Conservation (phyloP, 805 yeast genomes). For the Ogataea ramenticola region DNA sequence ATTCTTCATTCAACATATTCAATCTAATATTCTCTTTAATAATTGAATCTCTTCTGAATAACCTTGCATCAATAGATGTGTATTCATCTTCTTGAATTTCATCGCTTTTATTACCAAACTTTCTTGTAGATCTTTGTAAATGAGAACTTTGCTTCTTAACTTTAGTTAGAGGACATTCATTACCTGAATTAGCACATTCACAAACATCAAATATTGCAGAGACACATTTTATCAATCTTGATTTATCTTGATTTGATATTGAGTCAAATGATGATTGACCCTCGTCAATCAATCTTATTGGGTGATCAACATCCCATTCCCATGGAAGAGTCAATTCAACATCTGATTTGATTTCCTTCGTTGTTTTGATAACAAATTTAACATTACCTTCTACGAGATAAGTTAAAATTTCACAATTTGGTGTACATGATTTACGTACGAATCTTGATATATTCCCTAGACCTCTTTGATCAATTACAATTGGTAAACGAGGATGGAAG, state of each 20-base stretch:
- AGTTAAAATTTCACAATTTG: slow-evolving; percentile 63
- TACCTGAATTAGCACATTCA: slow-evolving; percentile 55
- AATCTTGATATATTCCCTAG: slow-evolving; percentile 73
- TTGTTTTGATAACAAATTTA: slow-evolving; percentile 51
- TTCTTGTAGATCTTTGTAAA: slow-evolving; percentile 52
- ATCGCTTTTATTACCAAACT: slow-evolving; percentile 27
- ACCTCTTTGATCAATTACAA: slow-evolving; percentile 75
- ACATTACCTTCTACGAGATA: slow-evolving; percentile 30
- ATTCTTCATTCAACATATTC: neutral
- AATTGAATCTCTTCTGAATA: slow-evolving; percentile 10
- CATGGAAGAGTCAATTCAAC: slow-evolving; percentile 74
- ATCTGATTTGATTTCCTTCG: slow-evolving; percentile 49
- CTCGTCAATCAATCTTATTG: slow-evolving; percentile 50
- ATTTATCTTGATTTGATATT: slow-evolving; percentile 44
- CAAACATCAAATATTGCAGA: slow-evolving; percentile 52
- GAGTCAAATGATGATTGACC: slow-evolving; percentile 45
- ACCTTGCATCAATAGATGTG: slow-evolving; percentile 25
- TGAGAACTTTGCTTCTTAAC: slow-evolving; percentile 57
- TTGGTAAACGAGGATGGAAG: slow-evolving; percentile 49
- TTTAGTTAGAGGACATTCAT: slow-evolving; percentile 50
- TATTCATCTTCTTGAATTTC: slow-evolving; percentile 21
- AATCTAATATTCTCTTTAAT: neutral
- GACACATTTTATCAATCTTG: slow-evolving; percentile 49
- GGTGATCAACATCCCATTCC: slow-evolving; percentile 85
- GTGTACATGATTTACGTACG: slow-evolving; percentile 65